These are phyloP conservation scores for Lentinula sp. DNA, from an alignment of 768 basidiomycete genomes.

Conservation along the genomic window DNA sequence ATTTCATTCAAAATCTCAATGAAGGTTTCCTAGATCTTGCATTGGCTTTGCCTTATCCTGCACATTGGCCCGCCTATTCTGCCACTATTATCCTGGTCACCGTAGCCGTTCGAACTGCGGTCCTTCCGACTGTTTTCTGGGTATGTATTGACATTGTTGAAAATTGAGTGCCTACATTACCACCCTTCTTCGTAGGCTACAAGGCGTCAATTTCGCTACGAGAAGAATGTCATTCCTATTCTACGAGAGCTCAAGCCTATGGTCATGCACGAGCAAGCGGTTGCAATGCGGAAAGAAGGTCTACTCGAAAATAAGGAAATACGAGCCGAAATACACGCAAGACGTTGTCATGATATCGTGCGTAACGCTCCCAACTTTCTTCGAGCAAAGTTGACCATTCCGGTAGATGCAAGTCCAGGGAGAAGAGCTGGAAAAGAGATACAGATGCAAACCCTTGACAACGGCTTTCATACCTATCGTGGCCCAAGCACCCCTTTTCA, in stretches of 20 bases:
- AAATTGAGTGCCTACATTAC: constrained; percentile 8
- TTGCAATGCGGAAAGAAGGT: constrained; percentile 47
- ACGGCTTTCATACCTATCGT: constrained; percentile 58
- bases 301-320: constrained; percentile 49
- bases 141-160: constrained; percentile 29
- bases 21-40: constrained; percentile 76
- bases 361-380: constrained; percentile 11
- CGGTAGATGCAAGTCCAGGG: background rate
- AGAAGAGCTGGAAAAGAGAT: constrained; percentile 52
- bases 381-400: background rate
- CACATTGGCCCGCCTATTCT: constrained; percentile 64
- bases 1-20: constrained; percentile 36
- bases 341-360: constrained; percentile 45
- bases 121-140: constrained; percentile 75
- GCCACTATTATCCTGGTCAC: constrained; percentile 70
- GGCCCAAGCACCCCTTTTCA: constrained; percentile 68
- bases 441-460: constrained; percentile 50
- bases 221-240: constrained; percentile 55
- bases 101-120: constrained; percentile 49
- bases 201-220: constrained; percentile 50
- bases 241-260: constrained; percentile 42
- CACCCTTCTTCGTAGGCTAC: constrained; percentile 40
- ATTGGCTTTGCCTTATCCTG: constrained; percentile 65
- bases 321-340: constrained; percentile 39
- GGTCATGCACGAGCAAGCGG: constrained; percentile 12